phyloP scores from a whole-genome alignment of 371 early-diverging fungal species.

The Coemansia sp. region DNA sequence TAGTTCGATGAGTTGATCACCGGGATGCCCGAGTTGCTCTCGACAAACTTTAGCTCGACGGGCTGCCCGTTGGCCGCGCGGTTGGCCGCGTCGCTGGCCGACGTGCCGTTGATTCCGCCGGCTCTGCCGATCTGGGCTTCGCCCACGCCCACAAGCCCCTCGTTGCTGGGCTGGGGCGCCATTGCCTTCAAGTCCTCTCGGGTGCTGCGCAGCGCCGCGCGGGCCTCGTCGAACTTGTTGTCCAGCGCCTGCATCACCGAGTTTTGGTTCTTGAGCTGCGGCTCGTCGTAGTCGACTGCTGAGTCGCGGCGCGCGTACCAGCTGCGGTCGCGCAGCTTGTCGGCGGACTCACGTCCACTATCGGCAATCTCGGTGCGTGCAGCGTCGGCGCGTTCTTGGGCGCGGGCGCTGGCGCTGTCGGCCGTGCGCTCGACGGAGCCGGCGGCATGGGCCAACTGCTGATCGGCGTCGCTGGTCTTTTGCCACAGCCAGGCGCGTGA shows the following conservation, averaged over 20 bases:
- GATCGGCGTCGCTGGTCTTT: constrained; percentile 17
- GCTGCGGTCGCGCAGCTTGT: background rate
- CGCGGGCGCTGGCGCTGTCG: constrained; percentile 13
- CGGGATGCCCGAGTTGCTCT: constrained; percentile 36
- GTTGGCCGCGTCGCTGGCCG: constrained; percentile 4
- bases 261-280: background rate
- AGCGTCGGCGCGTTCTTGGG: constrained; percentile 9
- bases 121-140: background rate
- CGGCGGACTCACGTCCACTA: background rate
- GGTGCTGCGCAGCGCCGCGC: constrained; percentile 19
- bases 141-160: constrained; percentile 13
- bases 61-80: background rate
- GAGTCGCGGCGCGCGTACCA: constrained; percentile 21
- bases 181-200: constrained; percentile 22
- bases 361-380: background rate
- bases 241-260: constrained; percentile 36
- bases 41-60: constrained; percentile 14
- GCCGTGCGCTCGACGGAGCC: constrained; percentile 12
- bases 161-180: constrained; percentile 28
- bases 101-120: constrained; percentile 11
- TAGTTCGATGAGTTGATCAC: background rate
- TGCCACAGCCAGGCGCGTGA: constrained; percentile 23
- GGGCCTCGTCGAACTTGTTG: constrained; percentile 38
- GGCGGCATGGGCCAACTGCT: constrained; percentile 24
- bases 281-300: background rate